Conservation (phyloP, 495 filamentous ascomycete genomes). For the Ascobolus immersus region DNA sequence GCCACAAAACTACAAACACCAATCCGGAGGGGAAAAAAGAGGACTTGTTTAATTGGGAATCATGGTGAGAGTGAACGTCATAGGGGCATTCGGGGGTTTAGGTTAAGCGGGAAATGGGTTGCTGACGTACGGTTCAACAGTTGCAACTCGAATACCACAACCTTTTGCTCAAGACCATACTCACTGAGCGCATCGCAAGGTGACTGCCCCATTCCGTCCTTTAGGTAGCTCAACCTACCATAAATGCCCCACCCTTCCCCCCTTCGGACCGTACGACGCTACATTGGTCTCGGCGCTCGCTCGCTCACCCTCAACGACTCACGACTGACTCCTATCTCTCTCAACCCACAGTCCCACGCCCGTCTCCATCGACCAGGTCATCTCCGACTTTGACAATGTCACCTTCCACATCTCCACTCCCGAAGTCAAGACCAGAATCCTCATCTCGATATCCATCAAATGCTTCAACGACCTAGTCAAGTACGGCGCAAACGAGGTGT, state of each 20-base stretch:
- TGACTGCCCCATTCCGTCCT: constrained; percentile 20
- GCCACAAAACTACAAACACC: too few relatives aligned
- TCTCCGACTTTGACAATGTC: constrained; percentile 93
- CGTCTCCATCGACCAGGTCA: constrained; percentile 78
- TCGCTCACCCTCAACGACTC: constrained; percentile 5
- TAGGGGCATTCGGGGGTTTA: too few relatives aligned
- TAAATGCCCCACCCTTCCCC: constrained; percentile 3
- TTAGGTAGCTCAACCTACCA: constrained; percentile 8
- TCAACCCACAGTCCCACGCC: constrained; percentile 43
- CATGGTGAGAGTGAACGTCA: too few relatives aligned
- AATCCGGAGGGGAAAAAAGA: too few relatives aligned
- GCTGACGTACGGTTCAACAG: constrained; percentile 14
- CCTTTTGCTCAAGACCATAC: constrained; percentile 79
- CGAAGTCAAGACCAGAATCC: constrained; percentile 70
- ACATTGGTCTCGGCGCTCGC: constrained; percentile 4
- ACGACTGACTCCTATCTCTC: constrained; percentile 1
- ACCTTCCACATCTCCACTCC: constrained; percentile 95
- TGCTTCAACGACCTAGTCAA: constrained; percentile 78
- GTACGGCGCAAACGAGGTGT: constrained; percentile 74
- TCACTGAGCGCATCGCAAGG: constrained; percentile 87
- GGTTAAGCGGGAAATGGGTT: neutral
- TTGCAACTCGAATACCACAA: constrained; percentile 98
- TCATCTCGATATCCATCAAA: constrained; percentile 76
- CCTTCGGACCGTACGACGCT: constrained; percentile 1
- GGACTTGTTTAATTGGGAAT: too few relatives aligned